Percentiles rank a stretch among this genome's conserved stretches.
Evolutionary conservation across 139 green algal genomes (phyloP).

Genomic region (Chlamydomonas sp.): DNA sequence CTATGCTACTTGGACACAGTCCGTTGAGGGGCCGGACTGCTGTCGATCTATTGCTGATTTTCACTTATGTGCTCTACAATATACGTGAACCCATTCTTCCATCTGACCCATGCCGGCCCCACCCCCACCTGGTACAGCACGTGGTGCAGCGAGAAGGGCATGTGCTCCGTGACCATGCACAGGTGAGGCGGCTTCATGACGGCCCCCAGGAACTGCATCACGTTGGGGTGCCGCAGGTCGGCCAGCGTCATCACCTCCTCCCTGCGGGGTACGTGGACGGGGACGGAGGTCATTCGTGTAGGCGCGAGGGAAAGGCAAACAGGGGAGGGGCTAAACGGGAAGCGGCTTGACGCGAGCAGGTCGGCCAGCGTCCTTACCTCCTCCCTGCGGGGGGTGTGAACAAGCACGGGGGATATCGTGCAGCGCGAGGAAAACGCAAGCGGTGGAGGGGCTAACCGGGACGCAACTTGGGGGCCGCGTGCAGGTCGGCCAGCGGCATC

Average conservation of each 20-base stretch:
- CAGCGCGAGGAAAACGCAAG: too few species aligned
- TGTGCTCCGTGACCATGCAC: constrained; percentile 74
- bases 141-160: constrained; percentile 65
- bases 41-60: too few species aligned
- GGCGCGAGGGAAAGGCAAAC: not conserved
- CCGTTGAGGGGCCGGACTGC: too few species aligned
- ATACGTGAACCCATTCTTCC: too few species aligned
- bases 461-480: too few species aligned
- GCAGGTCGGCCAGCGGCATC: too few species aligned
- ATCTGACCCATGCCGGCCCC: not conserved
- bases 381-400: constrained; percentile 12
- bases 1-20: too few species aligned
- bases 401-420: too few species aligned
- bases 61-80: too few species aligned
- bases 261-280: constrained; percentile 17
- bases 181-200: constrained; percentile 66
- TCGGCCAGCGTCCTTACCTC: constrained; percentile 62
- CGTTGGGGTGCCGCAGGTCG: constrained; percentile 71
- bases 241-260: constrained; percentile 73
- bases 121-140: constrained; percentile 60
- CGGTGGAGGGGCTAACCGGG: too few species aligned
- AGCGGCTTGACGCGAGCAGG: constrained; percentile 14
- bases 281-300: not conserved
- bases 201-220: constrained; percentile 74
- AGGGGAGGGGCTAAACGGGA: not conserved